Evolutionary conservation across 1,284 basidiomycete species (phyloP).

Genomic region (Dichomitus squalens): DNA sequence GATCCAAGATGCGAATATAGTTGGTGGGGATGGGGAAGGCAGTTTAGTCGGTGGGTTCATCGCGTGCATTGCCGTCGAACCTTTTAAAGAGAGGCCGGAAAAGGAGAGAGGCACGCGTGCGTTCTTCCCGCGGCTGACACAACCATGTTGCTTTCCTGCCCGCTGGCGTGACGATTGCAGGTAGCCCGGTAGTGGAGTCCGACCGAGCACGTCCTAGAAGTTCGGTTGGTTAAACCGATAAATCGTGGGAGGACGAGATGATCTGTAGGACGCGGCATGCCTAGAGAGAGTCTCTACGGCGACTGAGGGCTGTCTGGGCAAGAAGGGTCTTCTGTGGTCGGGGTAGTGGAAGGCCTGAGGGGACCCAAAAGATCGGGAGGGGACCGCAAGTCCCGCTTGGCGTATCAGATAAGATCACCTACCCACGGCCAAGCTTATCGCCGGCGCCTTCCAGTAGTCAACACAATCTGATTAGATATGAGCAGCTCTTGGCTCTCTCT

Average conservation of each 20-base stretch:
- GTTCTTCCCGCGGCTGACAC: slow-evolving; percentile 15
- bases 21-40: slow-evolving; percentile 9
- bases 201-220: neutral
- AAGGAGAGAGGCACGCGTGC: slow-evolving; percentile 5
- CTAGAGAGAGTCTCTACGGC: neutral
- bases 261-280: neutral
- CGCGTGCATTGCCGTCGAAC: slow-evolving; percentile 11
- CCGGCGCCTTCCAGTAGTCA: neutral
- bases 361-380: neutral
- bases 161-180: neutral
- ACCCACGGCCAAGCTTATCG: slow-evolving; percentile 13
- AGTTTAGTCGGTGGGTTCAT: slow-evolving; percentile 10
- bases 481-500: slow-evolving; percentile 5
- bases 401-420: slow-evolving; percentile 26
- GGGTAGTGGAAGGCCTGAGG: neutral
- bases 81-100: slow-evolving; percentile 21
- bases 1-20: slow-evolving; percentile 9
- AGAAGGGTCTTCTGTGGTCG: slow-evolving; percentile 1
- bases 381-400: neutral
- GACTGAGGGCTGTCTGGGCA: neutral
- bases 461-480: slow-evolving; percentile 26
- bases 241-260: neutral
- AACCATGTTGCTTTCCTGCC: neutral
- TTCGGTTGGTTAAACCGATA: slow-evolving; percentile 15
- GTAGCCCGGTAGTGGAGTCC: slow-evolving; percentile 5